Evolutionary conservation across 2,329 filamentous ascomycete genomes (phyloP), one percentile per base, ranked within the genome.

Genomic region (Emydomyces testavorans): DNA sequence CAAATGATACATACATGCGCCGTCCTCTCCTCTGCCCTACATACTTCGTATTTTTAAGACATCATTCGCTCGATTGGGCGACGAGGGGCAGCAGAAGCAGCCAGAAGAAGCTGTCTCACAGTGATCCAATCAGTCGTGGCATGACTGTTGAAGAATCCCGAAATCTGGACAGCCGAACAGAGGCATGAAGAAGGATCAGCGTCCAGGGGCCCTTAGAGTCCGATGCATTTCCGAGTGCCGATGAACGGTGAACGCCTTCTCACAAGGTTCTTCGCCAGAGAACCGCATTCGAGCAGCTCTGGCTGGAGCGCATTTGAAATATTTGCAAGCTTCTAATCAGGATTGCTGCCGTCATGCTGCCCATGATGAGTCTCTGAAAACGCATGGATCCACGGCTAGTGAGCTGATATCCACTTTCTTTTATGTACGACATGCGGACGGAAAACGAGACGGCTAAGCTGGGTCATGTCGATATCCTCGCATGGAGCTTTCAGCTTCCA

Each of bases 41-140:
- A n/a, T n/a, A 15, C 39, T 47, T 47, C 45, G 45, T 47, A 47
- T 39, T 47, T n/a, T 47, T 47, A 40, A 47, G 45, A 47, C 45
- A 47, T n/a, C n/a, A n/a, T 34, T 39, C 6, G 20, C 16, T 36
- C 43, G n/a, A 40, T 40, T 7, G 15, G 23, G 20, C 23, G 6
- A 18, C n/a, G 23, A 32, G 13, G 23, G 40, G 10, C 18, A 43
- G 28, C 15, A 23, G 21, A 32, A n/a, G n/a, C n/a, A n/a, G 16
- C 23, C 38, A 40, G 23, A 18, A 40, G 2, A 20, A 29, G 18
- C 40, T 21, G n/a, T 20, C 8, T 18, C 18, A 23, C 6, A 11
- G 2, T 10, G 21, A 18, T 15, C 40, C 40, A 43, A 34, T 34
- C 40, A 43, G 29, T n/a, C n/a, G n/a, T 43, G 28, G 20, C 26